These are phyloP conservation scores for Stagonosporopsis rhizophila DNA, from an alignment of 2,329 filamentous ascomycete species.

Conservation along the genomic window DNA sequence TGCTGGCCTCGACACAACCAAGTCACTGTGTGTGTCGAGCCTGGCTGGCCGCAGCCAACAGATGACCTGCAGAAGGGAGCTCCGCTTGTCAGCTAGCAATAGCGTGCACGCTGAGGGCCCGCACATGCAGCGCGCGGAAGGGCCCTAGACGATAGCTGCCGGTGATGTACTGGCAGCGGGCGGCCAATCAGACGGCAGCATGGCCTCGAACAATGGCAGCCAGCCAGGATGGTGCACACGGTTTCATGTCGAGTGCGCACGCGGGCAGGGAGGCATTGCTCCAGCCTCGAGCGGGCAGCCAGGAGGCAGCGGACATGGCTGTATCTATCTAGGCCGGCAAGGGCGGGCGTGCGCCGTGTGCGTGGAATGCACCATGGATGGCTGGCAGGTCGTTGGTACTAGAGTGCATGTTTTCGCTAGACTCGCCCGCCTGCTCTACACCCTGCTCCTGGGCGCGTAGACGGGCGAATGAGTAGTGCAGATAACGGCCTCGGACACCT, in stretches of 20 bases:
- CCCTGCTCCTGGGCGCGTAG: conserved; percentile 17
- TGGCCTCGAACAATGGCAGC: not conserved
- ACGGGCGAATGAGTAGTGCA: conserved; percentile 11
- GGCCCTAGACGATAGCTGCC: conserved; percentile 12
- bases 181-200: conserved; percentile 6
- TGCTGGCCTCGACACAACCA: conserved; percentile 2
- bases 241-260: conserved; percentile 12
- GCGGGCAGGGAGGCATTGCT: conserved; percentile 5
- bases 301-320: not conserved
- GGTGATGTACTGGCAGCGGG: not conserved
- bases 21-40: conserved; percentile 7
- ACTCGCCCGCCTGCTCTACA: conserved; percentile 11
- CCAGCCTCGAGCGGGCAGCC: not conserved
- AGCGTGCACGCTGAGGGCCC: conserved; percentile 7
- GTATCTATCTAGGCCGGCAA: too few species aligned
- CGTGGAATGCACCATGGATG: conserved; percentile 10
- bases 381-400: conserved; percentile 7
- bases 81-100: conserved; percentile 12
- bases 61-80: conserved; percentile 13
- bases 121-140: conserved; percentile 14
- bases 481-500: conserved; percentile 1
- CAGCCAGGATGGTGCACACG: conserved; percentile 10
- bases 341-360: not conserved
- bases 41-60: conserved; percentile 1
- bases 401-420: conserved; percentile 12